Evolutionary conservation across 225 moss, liverwort and hornwort species (phyloP).

Genomic region (Polytrichum formosum): DNA sequence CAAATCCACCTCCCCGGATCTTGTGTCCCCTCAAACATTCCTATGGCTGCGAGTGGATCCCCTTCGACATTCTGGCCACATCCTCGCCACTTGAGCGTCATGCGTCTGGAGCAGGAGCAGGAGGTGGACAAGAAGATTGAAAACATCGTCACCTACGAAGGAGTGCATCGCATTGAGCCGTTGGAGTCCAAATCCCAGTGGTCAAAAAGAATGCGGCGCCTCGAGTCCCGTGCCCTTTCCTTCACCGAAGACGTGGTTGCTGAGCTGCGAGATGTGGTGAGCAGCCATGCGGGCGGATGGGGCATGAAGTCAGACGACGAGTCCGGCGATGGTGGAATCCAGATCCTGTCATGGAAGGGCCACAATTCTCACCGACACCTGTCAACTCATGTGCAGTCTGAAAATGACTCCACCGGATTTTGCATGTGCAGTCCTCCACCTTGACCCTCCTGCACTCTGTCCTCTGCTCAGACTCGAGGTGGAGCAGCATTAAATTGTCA

Average conservation of each 20-base stretch:
- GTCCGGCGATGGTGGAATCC: constrained; percentile 7
- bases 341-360: constrained; percentile 72
- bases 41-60: constrained; percentile 79
- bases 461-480: too few relatives aligned
- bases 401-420: too few relatives aligned
- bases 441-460: too few relatives aligned
- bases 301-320: constrained; percentile 71
- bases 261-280: constrained; percentile 54
- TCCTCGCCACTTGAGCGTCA: constrained; percentile 32
- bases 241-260: constrained; percentile 52
- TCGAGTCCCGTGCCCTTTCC: constrained; percentile 35
- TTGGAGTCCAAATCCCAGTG: constrained; percentile 64
- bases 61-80: constrained; percentile 72
- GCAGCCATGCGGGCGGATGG: constrained; percentile 81
- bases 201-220: constrained; percentile 52
- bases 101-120: constrained; percentile 56
- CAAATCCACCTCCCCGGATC: constrained; percentile 40
- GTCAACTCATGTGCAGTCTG: too few relatives aligned
- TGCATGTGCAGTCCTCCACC: too few relatives aligned
- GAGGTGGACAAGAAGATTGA: constrained; percentile 63
- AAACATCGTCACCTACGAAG: constrained; percentile 68
- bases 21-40: constrained; percentile 52
- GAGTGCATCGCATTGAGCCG: constrained; percentile 68
- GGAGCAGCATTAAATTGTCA: not conserved
- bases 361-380: constrained; percentile 19